Base-by-base conservation (phyloP, 2,329 filamentous ascomycete species). In the Calonectria leucothoes region DNA sequence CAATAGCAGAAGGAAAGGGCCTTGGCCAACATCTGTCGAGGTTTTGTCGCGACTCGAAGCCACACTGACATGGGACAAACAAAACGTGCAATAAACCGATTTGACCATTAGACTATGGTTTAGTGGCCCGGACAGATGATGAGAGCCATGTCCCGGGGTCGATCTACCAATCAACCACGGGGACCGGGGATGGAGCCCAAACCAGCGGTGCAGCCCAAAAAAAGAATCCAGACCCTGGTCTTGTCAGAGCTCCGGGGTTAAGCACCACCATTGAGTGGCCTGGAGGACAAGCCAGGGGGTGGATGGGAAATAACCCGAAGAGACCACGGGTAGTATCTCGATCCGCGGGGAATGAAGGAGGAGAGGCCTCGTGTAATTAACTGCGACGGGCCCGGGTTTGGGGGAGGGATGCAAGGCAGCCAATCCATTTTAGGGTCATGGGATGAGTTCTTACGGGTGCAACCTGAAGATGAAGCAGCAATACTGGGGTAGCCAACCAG, bases 1-100 rank as follows among this genome's bases (percentile, higher is more conserved):
- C 79, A 78, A 75, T 42, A 49, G 17, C 42, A 49, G 15, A 61
- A 61, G 23, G 59, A 31, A 7, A 69, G 70, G 51, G 71, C 74
- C 71, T 73, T 69, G 52, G 74, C 23, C 69, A 64, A 75, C 74
- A 73, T 45, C 42, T 73, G 76, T 74, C 52, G n/a, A 51, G 57
- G 35, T 66, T 64, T 73, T 23, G 74, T 76, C 67, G 71, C 78
- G 72, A 73, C 72, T 61, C 55, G 33, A 66, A 72, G 73, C 35
- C 68, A 59, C 59, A 48, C 67, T 20, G 69, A 71, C 69, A 51
- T 70, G 72, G 71, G 64, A 65, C 70, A 27, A 69, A 66, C 69
- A 75, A 79, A 80, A 81, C 79, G 79, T 80, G 79, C 79, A 72
- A 70, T 66, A 66, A 72, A 77, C 72, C 79, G 78, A 80, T 80